Evolutionary conservation across 352 stramenopile genomes (phyloP).

Genomic region (Phytophthora foliorum): DNA sequence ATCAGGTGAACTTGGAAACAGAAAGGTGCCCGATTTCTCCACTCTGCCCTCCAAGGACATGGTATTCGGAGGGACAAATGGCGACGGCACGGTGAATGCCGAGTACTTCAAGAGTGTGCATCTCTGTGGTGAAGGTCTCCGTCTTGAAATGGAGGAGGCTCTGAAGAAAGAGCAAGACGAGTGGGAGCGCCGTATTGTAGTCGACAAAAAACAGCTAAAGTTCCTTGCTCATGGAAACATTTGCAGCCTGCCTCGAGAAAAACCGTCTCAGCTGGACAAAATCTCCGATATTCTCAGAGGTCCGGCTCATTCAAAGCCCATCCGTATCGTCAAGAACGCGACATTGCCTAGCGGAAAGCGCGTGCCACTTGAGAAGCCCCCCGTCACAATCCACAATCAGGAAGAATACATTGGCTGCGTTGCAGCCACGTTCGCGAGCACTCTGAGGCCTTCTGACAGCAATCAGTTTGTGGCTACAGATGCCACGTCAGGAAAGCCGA

Average conservation of each 20-base stretch:
- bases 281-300: conserved; percentile 76
- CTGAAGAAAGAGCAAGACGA: conserved; percentile 69
- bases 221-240: conserved; percentile 91
- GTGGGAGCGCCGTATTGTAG: conserved; percentile 86
- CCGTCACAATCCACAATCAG: conserved; percentile 78
- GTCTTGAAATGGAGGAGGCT: conserved; percentile 79
- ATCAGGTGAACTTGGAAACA: conserved; percentile 9
- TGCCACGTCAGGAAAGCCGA: conserved; percentile 41
- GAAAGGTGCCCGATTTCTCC: conserved; percentile 63
- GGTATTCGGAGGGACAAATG: conserved; percentile 89
- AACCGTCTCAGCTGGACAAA: conserved; percentile 81
- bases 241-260: conserved; percentile 63
- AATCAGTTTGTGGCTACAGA: conserved; percentile 52
- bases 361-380: conserved; percentile 63
- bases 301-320: conserved; percentile 59
- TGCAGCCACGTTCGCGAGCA: conserved; percentile 60
- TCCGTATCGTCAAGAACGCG: conserved; percentile 85
- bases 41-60: conserved; percentile 89
- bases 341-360: conserved; percentile 80
- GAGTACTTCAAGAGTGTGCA: conserved; percentile 91
- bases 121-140: conserved; percentile 82
- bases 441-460: conserved; percentile 47
- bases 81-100: conserved; percentile 63
- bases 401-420: conserved; percentile 67
- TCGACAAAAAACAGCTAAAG: conserved; percentile 88